These are phyloP conservation scores for Phoma sp. DNA, from an alignment of 2,329 filamentous ascomycete genomes.

Conservation along the genomic window DNA sequence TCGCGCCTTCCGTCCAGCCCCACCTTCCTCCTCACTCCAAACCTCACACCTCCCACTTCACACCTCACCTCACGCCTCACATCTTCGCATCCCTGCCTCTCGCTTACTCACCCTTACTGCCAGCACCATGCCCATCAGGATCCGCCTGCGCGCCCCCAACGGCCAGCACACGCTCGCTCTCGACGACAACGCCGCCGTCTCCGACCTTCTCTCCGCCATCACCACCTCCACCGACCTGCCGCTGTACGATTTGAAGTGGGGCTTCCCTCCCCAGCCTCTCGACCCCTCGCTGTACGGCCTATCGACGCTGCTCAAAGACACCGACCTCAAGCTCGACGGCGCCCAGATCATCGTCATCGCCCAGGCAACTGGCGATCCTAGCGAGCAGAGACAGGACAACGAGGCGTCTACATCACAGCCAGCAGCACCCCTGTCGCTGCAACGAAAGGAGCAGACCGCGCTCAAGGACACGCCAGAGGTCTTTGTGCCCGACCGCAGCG, in stretches of 20 bases:
- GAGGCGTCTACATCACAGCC: slow-evolving; percentile 12
- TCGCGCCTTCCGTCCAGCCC: too few species aligned
- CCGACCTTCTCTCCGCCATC: slow-evolving; percentile 66
- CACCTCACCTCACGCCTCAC: not conserved
- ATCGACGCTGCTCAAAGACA: slow-evolving; percentile 58
- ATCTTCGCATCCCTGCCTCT: not conserved
- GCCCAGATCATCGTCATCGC: slow-evolving; percentile 71
- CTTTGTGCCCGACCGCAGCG: slow-evolving; percentile 61
- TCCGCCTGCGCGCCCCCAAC: slow-evolving; percentile 76
- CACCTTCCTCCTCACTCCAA: too few species aligned
- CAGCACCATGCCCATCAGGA: slow-evolving; percentile 64
- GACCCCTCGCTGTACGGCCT: slow-evolving; percentile 62
- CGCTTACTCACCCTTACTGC: slow-evolving; percentile 25
- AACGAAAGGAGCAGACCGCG: slow-evolving; percentile 52
- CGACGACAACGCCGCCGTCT: slow-evolving; percentile 70
- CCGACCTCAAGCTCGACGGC: slow-evolving; percentile 68
- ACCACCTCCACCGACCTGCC: slow-evolving; percentile 68
- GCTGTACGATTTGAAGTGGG: slow-evolving; percentile 79
- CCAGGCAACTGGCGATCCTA: slow-evolving; percentile 49
- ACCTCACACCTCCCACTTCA: not conserved
- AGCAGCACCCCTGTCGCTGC: slow-evolving; percentile 49
- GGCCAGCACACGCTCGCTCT: slow-evolving; percentile 75
- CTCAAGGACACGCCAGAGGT: slow-evolving; percentile 68
- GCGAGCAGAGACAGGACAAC: slow-evolving; percentile 23
- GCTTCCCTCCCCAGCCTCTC: slow-evolving; percentile 78